Evolutionary conservation across 169 alveolate genomes (phyloP), one percentile per base, ranked within the genome.

Genomic region (Hepatocystis sp.): DNA sequence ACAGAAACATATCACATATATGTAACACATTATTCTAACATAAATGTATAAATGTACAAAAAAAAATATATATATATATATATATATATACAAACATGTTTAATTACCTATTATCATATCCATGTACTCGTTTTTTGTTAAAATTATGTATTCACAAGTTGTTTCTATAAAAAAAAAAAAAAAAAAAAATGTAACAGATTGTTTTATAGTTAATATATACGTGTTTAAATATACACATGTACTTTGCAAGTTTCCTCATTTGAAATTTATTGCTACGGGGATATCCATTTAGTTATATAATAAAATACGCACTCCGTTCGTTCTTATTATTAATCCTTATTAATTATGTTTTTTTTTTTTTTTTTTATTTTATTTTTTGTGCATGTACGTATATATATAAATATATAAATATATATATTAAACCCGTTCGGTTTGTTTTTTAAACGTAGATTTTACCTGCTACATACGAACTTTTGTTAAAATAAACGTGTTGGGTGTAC

Each of bases 401-500:
- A 1, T 15, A 47, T 15, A 47, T 47, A 13, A 2, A 3, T 7
- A 7, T 17, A 47, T 17, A 27, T 11, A 1, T 63, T 1, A n/a
- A n/a, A 11, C 1, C 0, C 7, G 39, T 23, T 63, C 1, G 2
- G 8, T 21, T 11, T 7, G 15, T 44, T 4, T 42, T 0, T 25
- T 25, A 25, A n/a, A 10, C 2, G 5, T 13, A 11, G 11, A 0
- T 30, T 55, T 21, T 10, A 71, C 86, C 86, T 56, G 86, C 63
- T 15, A 71, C 30, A 49, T 61, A 71, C 4, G 76, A 10, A 28
- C 42, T 56, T 40, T 71, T 71, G 51, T 71, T 71, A 44, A 34
- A 71, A 28, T 71, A 71, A n/a, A 71, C 76, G 34, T 71, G 86
- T 53, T 71, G 86, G 2, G 86, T 71, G 28, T 71, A 71, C 86